These are phyloP conservation scores for Takashimella tepidaria DNA, from an alignment of 1,284 basidiomycete genomes.

Conservation along the genomic window DNA sequence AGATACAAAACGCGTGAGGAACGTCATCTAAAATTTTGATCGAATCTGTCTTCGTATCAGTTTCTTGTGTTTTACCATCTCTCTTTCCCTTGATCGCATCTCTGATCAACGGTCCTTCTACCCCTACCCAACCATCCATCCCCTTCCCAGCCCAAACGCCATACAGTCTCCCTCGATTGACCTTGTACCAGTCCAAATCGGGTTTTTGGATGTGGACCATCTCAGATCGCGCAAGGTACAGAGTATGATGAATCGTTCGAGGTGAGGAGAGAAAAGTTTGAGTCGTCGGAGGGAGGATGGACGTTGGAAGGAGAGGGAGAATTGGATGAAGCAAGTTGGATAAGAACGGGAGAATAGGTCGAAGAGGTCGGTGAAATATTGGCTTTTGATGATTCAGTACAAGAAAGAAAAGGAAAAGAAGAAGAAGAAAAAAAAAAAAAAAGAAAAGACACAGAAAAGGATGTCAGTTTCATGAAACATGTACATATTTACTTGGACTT, in stretches of 20 bases:
- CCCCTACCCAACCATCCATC: conserved; percentile 45
- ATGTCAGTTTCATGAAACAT: too few species aligned
- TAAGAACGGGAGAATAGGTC: conserved; percentile 21
- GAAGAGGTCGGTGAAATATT: conserved; percentile 38
- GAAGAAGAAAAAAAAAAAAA: too few species aligned
- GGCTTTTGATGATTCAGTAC: conserved; percentile 32
- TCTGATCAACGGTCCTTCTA: conserved; percentile 36
- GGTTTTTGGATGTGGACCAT: conserved; percentile 38
- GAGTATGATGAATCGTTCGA: conserved; percentile 31
- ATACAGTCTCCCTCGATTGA: conserved; percentile 19
- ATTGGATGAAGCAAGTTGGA: conserved; percentile 22
- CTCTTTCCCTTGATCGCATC: neutral
- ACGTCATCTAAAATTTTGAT: conserved; percentile 26
- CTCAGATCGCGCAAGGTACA: conserved; percentile 41
- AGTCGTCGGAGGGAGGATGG: conserved; percentile 28
- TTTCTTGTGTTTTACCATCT: neutral
- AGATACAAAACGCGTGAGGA: conserved; percentile 41
- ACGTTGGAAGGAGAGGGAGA: conserved; percentile 29
- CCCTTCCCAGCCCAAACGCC: conserved; percentile 33
- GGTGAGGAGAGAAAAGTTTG: conserved; percentile 35
- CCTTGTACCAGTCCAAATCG: conserved; percentile 35
- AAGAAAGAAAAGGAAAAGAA: too few species aligned
- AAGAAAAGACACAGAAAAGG: too few species aligned
- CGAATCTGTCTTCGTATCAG: conserved; percentile 15
- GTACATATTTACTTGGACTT: too few species aligned